Percentiles rank a stretch among this genome's conserved stretches.
Evolutionary conservation across 2,329 filamentous ascomycete genomes (phyloP).

Genomic region (Venturia nashicola): DNA sequence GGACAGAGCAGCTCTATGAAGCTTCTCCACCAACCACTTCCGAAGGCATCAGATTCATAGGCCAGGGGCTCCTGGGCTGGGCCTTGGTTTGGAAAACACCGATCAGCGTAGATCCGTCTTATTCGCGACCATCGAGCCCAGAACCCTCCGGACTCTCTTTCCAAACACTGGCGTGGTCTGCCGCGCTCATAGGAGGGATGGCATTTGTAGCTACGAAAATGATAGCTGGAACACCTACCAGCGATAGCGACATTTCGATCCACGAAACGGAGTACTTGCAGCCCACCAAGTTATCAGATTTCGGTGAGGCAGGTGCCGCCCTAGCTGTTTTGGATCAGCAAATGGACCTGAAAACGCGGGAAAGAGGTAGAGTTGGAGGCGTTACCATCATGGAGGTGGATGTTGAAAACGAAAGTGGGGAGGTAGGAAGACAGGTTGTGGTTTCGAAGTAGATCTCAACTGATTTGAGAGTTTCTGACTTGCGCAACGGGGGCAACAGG

Average conservation of each 20-base stretch:
- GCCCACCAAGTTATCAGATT: slow-evolving; percentile 1
- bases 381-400: slow-evolving; percentile 11
- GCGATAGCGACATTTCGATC: not conserved
- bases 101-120: not conserved
- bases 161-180: not conserved
- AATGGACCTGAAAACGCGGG: slow-evolving; percentile 9
- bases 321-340: slow-evolving; percentile 12
- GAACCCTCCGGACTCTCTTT: not conserved
- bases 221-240: not conserved
- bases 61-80: not conserved
- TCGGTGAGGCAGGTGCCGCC: slow-evolving; percentile 12
- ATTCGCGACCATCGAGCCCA: not conserved
- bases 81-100: not conserved
- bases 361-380: slow-evolving; percentile 6
- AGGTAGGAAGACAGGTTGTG: not conserved
- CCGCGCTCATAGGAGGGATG: not conserved
- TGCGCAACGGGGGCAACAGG: not conserved
- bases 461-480: not conserved
- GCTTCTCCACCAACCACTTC: not conserved
- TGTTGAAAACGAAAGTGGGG: slow-evolving; percentile 8
- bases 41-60: not conserved
- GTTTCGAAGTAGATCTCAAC: not conserved
- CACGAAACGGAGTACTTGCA: not conserved
- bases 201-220: not conserved
- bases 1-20: not conserved